phyloP scores from a whole-genome alignment of 2,329 filamentous ascomycete genomes.

The Fragosphaeria purpurea region DNA sequence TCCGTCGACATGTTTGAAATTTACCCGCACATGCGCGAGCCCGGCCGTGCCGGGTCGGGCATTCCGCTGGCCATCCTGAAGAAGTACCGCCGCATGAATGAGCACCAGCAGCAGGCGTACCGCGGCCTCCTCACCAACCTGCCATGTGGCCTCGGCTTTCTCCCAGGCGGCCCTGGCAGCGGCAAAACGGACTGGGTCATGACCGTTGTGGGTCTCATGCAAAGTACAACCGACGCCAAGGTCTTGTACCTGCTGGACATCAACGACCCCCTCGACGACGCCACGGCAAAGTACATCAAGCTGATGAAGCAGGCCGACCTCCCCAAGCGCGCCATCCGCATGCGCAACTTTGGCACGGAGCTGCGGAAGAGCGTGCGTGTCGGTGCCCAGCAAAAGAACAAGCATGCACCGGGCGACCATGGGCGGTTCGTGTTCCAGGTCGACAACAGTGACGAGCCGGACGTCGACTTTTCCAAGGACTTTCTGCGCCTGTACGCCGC shows the following conservation, averaged over 20 bases:
- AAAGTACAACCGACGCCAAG: conserved; percentile 18
- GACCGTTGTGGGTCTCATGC: conserved; percentile 26
- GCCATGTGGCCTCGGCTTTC: conserved; percentile 32
- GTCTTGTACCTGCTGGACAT: conserved; percentile 38
- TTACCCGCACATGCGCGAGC: conserved; percentile 15
- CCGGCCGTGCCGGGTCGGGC: conserved; percentile 1
- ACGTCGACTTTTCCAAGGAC: conserved; percentile 17
- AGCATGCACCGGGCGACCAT: background rate
- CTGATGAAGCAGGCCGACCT: conserved; percentile 27
- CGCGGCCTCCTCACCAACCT: conserved; percentile 25
- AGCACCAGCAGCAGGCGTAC: conserved; percentile 28
- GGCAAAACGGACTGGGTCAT: conserved; percentile 40
- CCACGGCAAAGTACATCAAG: conserved; percentile 29
- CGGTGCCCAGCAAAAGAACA: background rate
- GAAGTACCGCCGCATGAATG: conserved; percentile 24
- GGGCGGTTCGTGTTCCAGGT: background rate
- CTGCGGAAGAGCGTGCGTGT: conserved; percentile 8
- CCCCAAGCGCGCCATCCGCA: conserved; percentile 14
- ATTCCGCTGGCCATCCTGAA: conserved; percentile 12
- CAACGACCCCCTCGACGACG: conserved; percentile 37
- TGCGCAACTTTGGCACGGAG: conserved; percentile 14
- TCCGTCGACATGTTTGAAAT: conserved; percentile 14
- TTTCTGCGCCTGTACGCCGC: conserved; percentile 26
- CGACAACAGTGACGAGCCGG: conserved; percentile 3
- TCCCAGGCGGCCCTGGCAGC: conserved; percentile 37